Evolutionary conservation across 2,329 filamentous ascomycete genomes (phyloP).

Genomic region (Scedosporium minutisporum): DNA sequence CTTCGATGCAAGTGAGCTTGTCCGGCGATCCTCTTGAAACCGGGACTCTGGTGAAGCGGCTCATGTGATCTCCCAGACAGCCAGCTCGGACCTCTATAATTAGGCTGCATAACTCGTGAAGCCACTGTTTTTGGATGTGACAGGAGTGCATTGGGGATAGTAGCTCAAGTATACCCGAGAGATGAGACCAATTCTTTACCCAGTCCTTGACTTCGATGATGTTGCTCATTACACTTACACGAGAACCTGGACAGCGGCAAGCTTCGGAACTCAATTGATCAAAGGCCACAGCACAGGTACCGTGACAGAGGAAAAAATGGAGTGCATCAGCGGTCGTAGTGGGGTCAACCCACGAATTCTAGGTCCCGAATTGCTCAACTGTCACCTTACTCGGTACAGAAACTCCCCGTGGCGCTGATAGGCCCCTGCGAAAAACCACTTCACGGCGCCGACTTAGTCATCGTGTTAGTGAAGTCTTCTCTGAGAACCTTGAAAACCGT

Average conservation of each 20-base stretch:
- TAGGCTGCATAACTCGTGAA: neutral
- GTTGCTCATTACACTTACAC: too few relatives aligned
- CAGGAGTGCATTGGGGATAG: neutral
- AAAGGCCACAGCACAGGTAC: too few relatives aligned
- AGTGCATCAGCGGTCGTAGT: too few relatives aligned
- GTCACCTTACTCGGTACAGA: too few relatives aligned
- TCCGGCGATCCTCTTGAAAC: neutral
- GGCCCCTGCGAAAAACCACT: neutral
- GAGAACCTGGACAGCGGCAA: too few relatives aligned
- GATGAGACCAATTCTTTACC: too few relatives aligned
- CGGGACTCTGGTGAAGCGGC: neutral
- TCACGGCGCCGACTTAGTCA: neutral
- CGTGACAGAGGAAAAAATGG: too few relatives aligned
- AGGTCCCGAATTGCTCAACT: too few relatives aligned
- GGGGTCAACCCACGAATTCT: too few relatives aligned
- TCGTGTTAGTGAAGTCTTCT: neutral
- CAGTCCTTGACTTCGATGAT: too few relatives aligned
- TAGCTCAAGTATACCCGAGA: neutral
- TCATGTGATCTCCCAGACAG: neutral
- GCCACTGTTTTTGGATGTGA: neutral
- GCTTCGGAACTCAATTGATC: too few relatives aligned
- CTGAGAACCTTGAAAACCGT: neutral
- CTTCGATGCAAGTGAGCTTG: neutral
- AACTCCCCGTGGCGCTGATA: too few relatives aligned
- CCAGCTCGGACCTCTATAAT: neutral